Evolutionary conservation across 306 rosid species (phyloP), one percentile per base, ranked within the genome.

Genomic region (Lathyrus oleraceus): DNA sequence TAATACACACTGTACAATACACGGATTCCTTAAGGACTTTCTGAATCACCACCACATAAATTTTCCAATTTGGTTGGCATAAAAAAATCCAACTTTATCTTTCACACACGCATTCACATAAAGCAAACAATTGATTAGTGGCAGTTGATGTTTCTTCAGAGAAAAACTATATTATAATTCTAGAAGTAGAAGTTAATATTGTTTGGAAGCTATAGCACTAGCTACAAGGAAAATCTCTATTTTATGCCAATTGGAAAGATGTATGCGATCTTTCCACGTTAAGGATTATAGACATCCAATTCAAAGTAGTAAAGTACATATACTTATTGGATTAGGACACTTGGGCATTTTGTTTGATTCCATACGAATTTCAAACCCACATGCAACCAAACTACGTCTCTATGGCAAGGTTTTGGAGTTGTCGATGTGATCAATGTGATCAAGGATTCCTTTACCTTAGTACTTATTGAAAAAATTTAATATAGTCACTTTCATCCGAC

Each of bases 11-110:
- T 16, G 23, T 49, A 52, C 53, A 8, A 56, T 48, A 23, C 61
- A 19, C 69, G 69, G 65, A 64, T 80, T 14, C 73, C 25, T 71
- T 59, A 69, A 56, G 61, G 71, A 76, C 74, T 73, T 80, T 70
- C 70, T 66, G 77, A 73, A 82, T 80, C 83, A 49, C 54, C 83
- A 49, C 54, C 78, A 62, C 48, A 80, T 42, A 81, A 80, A 81
- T 82, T 83, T 82, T 65, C 81, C 72, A 78, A 73, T 71, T 20
- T 78, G 86, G 75, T 39, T 53, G 66, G 48, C 72, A 27, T 53
- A 42, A 36, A 65, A 21, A 65, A 53, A 54, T 28, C 28, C 35
- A 36, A 61, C 6, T 58, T 39, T 62, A 74, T 57, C 67, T 59
- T 69, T 20, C 16, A 40, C 49, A 65, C 64, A 8, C 30, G 11